These are phyloP conservation scores for Acacia crassicarpa DNA, from an alignment of 306 rosid genomes.

Conservation along the genomic window DNA sequence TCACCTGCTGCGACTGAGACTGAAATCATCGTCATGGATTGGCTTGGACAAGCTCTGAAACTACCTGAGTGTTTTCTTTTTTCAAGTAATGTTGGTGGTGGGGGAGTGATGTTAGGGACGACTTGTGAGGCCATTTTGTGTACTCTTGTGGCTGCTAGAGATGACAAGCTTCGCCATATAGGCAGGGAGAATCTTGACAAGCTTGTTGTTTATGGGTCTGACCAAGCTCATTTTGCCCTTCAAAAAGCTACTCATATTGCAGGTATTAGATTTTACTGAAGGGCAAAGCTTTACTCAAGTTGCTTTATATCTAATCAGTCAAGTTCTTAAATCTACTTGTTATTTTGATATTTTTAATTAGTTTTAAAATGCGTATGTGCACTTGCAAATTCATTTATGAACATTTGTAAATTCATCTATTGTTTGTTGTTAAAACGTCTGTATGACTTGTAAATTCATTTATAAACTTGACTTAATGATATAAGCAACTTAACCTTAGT, in stretches of 20 bases:
- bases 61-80: constrained; percentile 49
- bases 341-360: too few relatives aligned
- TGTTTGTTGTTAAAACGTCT: too few relatives aligned
- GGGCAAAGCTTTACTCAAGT: too few relatives aligned
- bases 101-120: constrained; percentile 52
- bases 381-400: too few relatives aligned
- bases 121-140: constrained; percentile 64
- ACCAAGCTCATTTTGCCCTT: constrained; percentile 60
- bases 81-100: constrained; percentile 58
- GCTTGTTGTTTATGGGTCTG: constrained; percentile 66
- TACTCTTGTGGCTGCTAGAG: constrained; percentile 61
- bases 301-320: too few relatives aligned
- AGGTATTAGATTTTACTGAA: constrained; percentile 12
- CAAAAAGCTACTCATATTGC: constrained; percentile 51
- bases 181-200: constrained; percentile 17
- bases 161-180: constrained; percentile 21
- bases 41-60: constrained; percentile 53
- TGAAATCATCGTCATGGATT: constrained; percentile 61
- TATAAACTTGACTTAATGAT: too few relatives aligned
- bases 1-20: constrained; percentile 75
- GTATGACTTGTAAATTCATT: too few relatives aligned
- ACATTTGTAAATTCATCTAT: too few relatives aligned
- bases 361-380: too few relatives aligned
- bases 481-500: too few relatives aligned
- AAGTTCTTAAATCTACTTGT: too few relatives aligned